Conservation (phyloP, 805 yeast species). For the Sugiyamaella qingdaonensis region DNA sequence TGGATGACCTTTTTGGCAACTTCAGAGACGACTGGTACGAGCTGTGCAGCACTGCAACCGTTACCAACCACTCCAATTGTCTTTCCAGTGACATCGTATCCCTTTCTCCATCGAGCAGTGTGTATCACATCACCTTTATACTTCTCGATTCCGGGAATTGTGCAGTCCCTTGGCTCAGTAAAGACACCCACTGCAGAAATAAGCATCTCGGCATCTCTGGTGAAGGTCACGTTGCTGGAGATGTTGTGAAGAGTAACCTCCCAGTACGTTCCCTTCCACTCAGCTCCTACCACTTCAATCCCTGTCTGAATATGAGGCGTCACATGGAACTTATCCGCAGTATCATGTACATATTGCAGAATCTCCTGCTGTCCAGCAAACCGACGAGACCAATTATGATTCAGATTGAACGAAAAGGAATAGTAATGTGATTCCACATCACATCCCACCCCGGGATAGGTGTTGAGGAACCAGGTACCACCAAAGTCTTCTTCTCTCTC, state of each 20-base stretch:
- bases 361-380: conserved; percentile 27
- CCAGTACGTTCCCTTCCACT: conserved; percentile 21
- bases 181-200: conserved; percentile 27
- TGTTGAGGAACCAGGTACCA: conserved; percentile 28
- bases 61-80: conserved; percentile 21
- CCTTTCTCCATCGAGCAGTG: conserved; percentile 32
- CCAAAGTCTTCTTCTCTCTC: conserved; percentile 30
- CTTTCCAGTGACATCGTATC: conserved; percentile 23
- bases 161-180: conserved; percentile 28
- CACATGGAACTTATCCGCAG: conserved; percentile 26
- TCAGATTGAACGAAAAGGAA: conserved; percentile 27
- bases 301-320: conserved; percentile 18
- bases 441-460: conserved; percentile 27
- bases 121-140: conserved; percentile 33
- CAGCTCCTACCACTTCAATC: conserved; percentile 22
- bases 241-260: conserved; percentile 10
- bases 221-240: conserved; percentile 12
- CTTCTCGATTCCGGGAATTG: conserved; percentile 26
- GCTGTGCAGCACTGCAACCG: conserved; percentile 22
- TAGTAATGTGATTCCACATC: conserved; percentile 29
- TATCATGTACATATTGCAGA: conserved; percentile 20
- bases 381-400: conserved; percentile 26
- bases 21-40: conserved; percentile 17
- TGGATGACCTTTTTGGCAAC: conserved; percentile 10
- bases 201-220: conserved; percentile 23